Evolutionary conservation across 2,329 filamentous ascomycete genomes (phyloP).

Genomic region (Calycina marina): DNA sequence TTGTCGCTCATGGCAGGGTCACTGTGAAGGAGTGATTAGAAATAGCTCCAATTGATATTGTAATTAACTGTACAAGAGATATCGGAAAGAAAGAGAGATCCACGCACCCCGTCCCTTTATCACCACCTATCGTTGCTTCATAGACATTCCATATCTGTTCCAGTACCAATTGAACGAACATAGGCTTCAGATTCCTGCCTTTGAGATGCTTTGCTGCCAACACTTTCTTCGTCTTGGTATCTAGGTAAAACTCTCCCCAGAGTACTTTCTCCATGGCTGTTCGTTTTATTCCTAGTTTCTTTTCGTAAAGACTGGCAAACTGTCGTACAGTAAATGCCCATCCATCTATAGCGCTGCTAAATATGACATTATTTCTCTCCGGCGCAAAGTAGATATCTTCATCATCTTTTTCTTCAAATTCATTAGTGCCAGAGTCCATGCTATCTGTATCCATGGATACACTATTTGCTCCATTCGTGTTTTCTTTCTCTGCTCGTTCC

Average conservation of each 20-base stretch:
- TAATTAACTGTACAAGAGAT: slow-evolving; percentile 18
- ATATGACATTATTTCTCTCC: slow-evolving; percentile 98
- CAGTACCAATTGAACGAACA: slow-evolving; percentile 93
- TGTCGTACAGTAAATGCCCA: slow-evolving; percentile 97
- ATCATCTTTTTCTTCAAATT: slow-evolving; percentile 84
- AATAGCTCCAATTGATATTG: slow-evolving; percentile 10
- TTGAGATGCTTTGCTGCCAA: slow-evolving; percentile 85
- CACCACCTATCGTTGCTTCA: slow-evolving; percentile 71
- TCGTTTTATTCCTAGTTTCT: slow-evolving; percentile 90
- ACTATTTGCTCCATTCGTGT: slow-evolving; percentile 16
- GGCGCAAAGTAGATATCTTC: slow-evolving; percentile 97
- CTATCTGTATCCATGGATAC: slow-evolving; percentile 31
- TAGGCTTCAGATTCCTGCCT: slow-evolving; percentile 78
- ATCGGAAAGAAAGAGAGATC: slow-evolving; percentile 26
- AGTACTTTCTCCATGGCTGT: slow-evolving; percentile 80
- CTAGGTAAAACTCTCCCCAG: slow-evolving; percentile 93
- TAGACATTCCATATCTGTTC: slow-evolving; percentile 97
- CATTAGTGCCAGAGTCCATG: slow-evolving; percentile 41
- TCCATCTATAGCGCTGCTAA: slow-evolving; percentile 94
- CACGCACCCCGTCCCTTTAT: slow-evolving; percentile 63
- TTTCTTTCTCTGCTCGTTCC: slow-evolving; percentile 24
- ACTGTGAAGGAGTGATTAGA: slow-evolving; percentile 28
- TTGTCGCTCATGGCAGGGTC: slow-evolving; percentile 77
- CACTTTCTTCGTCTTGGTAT: slow-evolving; percentile 93
- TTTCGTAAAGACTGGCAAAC: slow-evolving; percentile 86